phyloP scores from a whole-genome alignment of 2,329 filamentous ascomycete species.

The Ilyonectria destructans region DNA sequence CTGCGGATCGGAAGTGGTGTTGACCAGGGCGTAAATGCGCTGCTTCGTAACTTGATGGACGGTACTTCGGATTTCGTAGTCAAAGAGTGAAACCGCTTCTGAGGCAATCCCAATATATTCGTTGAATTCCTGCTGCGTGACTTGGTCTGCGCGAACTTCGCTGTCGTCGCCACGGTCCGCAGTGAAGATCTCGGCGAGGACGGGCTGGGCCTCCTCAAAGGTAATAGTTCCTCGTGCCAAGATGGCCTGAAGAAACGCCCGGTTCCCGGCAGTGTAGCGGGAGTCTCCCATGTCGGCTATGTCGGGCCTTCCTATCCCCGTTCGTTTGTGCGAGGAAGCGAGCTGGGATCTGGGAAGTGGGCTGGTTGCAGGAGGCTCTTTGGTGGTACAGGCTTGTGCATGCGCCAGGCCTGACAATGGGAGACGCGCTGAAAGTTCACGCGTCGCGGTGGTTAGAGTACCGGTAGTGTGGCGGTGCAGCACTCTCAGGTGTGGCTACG shows the following conservation, averaged over 20 bases:
- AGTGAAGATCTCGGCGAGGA: slow-evolving; percentile 84
- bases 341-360: background rate
- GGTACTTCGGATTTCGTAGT: slow-evolving; percentile 87
- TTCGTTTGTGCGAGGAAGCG: background rate
- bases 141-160: slow-evolving; percentile 70
- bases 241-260: slow-evolving; percentile 92
- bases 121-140: slow-evolving; percentile 79
- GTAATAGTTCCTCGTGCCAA: slow-evolving; percentile 85
- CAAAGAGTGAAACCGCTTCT: slow-evolving; percentile 81
- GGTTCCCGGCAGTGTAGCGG: slow-evolving; percentile 76
- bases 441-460: slow-evolving; percentile 30
- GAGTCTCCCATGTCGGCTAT: slow-evolving; percentile 45
- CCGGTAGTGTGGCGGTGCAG: slow-evolving; percentile 39
- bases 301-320: slow-evolving; percentile 43
- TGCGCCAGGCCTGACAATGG: slow-evolving; percentile 8
- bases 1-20: slow-evolving; percentile 86
- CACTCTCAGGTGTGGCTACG: slow-evolving; percentile 12
- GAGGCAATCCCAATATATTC: slow-evolving; percentile 81
- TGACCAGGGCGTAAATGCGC: slow-evolving; percentile 88
- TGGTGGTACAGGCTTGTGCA: slow-evolving; percentile 9
- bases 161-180: slow-evolving; percentile 60
- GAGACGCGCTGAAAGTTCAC: slow-evolving; percentile 37
- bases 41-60: slow-evolving; percentile 78
- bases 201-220: slow-evolving; percentile 78
- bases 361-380: slow-evolving; percentile 12